phyloP scores from a whole-genome alignment of 768 basidiomycete species.

The Suillus brevipes region DNA sequence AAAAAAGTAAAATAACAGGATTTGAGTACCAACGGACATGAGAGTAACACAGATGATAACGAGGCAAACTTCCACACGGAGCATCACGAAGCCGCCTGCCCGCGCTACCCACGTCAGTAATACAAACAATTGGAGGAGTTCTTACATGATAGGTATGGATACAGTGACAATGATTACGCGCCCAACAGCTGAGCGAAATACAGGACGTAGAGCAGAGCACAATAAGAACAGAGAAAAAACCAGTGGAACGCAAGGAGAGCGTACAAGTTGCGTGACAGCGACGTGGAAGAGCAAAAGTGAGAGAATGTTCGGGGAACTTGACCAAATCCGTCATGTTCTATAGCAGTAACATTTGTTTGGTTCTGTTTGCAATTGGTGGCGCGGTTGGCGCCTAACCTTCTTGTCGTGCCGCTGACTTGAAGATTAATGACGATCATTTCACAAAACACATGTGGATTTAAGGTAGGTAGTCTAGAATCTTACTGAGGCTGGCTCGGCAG shows the following conservation, averaged over 20 bases:
- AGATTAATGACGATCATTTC: slow-evolving; percentile 1
- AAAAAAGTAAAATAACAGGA: slow-evolving; percentile 34
- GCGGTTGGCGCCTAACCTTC: slow-evolving; percentile 3
- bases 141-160: slow-evolving; percentile 38
- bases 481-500: neutral
- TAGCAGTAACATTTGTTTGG: slow-evolving; percentile 25
- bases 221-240: slow-evolving; percentile 19
- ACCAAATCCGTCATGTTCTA: slow-evolving; percentile 14
- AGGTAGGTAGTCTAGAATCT: neutral
- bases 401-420: neutral
- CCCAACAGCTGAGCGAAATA: slow-evolving; percentile 20
- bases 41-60: slow-evolving; percentile 26
- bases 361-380: slow-evolving; percentile 29
- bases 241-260: slow-evolving; percentile 13
- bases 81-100: slow-evolving; percentile 20
- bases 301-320: slow-evolving; percentile 16
- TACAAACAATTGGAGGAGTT: slow-evolving; percentile 17
- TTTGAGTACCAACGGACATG: slow-evolving; percentile 40
- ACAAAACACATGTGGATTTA: neutral
- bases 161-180: slow-evolving; percentile 30
- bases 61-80: slow-evolving; percentile 21
- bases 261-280: slow-evolving; percentile 7
- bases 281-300: slow-evolving; percentile 14
- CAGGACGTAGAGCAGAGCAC: slow-evolving; percentile 22
- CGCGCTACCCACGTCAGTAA: slow-evolving; percentile 33